Base-by-base conservation (phyloP, 2,329 filamentous ascomycete genomes). In the Penicillium glabrum region DNA sequence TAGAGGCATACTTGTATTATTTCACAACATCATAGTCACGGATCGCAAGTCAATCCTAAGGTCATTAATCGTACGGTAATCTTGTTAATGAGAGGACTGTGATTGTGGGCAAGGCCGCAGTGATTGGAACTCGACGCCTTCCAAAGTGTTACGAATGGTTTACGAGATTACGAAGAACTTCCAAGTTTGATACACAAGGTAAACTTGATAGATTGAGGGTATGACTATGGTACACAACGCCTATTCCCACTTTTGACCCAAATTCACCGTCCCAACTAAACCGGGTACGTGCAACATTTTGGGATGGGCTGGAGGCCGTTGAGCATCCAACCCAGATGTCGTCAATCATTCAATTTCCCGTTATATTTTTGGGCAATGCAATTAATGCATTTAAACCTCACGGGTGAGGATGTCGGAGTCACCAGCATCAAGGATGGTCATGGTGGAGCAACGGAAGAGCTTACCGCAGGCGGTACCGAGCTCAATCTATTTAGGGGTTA, bases 401-500 rank as follows among this genome's bases (percentile, higher is more conserved):
- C 37, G 60, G 61, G 56, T 65, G 26, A 99, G 86, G 80, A 99
- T 99, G 81, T 99, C 95, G 70, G 91, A 96, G 87, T 98, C 90
- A 87, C 93, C 95, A 77, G 93, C 92, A 81, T 99, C 95, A 69
- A 98, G 83, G 77, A 98, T 89, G 72, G 93, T 89, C 90, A 99
- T 96, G 81, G 92, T 96, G 70, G 91, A 96, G 88, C 91, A 96
- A 72, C 92, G 87, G 89, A 96, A 99, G 77, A 99, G 89, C 86
- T 98, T 98, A 85, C 95, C 95, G 83, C 93, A 97, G 71, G 93
- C 93, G 76, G 93, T 98, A 75, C 95, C 95, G 69, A 99, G 86
- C 84, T 99, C 95, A 78, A 98, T 97, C 95, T 98, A 79, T 79
- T 45, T 39, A 47, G 54, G 35, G 45, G 58, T 66, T 64, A 67